Percentiles rank a stretch among this genome's conserved stretches.
Conservation (phyloP, 306 rosid genomes). For the Carpinus fangiana region DNA sequence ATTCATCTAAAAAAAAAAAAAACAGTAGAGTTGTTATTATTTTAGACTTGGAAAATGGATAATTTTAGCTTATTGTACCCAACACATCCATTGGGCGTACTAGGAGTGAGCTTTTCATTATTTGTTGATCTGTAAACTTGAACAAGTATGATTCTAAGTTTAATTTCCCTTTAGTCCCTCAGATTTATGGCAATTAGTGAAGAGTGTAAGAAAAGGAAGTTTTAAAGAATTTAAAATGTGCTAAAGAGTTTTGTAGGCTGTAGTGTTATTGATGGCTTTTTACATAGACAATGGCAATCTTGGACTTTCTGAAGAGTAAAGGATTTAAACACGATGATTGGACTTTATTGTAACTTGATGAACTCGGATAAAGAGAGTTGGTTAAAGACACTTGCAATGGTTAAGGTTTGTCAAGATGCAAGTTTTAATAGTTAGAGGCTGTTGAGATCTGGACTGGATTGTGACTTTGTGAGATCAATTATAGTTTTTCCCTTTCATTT, state of each 20-base stretch:
- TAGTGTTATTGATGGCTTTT: not conserved
- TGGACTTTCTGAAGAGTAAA: not conserved
- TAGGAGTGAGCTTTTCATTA: not conserved
- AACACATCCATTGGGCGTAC: not conserved
- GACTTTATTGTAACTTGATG: not conserved
- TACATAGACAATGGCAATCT: not conserved
- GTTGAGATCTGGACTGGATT: not conserved
- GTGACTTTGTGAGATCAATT: not conserved
- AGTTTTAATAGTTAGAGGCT: not conserved
- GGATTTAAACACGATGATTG: not conserved
- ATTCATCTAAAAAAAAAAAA: too few relatives aligned
- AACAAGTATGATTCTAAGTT: not conserved
- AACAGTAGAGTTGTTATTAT: not conserved
- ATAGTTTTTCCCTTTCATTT: not conserved
- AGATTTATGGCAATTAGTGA: constrained; percentile 1
- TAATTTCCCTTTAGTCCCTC: not conserved
- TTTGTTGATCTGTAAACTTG: not conserved
- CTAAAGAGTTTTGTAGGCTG: not conserved
- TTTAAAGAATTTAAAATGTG: not conserved
- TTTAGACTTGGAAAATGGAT: not conserved
- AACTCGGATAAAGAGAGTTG: not conserved
- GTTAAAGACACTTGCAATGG: not conserved
- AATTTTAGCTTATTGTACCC: not conserved
- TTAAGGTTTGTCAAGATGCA: not conserved
- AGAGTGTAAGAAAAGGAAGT: not conserved